phyloP scores from a whole-genome alignment of 768 basidiomycete genomes.

The Tulasnella sp. region DNA sequence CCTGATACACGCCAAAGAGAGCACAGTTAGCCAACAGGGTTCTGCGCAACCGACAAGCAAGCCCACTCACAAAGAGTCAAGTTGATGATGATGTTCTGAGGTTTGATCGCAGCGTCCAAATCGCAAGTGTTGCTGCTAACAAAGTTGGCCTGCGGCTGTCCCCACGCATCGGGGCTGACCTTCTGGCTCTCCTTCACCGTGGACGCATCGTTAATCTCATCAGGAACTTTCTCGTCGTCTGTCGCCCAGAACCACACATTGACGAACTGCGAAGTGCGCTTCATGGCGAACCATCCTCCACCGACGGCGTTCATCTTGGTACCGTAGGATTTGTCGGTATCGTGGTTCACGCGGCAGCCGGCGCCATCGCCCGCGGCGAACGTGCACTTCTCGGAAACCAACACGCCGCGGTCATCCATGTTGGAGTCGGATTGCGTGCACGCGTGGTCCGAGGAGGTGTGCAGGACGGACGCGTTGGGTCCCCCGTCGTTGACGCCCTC shows the following conservation, averaged over 20 bases:
- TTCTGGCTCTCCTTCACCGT: not conserved
- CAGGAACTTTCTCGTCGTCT: slow-evolving; percentile 13
- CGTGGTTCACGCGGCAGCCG: slow-evolving; percentile 17
- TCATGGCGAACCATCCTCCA: slow-evolving; percentile 22
- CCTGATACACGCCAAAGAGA: too few species aligned
- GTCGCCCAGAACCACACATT: slow-evolving; percentile 25
- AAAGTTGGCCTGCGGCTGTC: slow-evolving; percentile 27
- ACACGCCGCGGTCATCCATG: not conserved
- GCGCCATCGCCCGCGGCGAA: not conserved
- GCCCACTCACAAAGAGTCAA: too few species aligned
- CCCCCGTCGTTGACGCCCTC: slow-evolving; percentile 34
- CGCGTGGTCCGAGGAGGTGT: slow-evolving; percentile 43
- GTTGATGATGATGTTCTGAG: too few species aligned
- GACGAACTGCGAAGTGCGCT: not conserved
- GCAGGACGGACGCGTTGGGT: slow-evolving; percentile 16
- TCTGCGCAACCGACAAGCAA: too few species aligned
- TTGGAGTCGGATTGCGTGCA: slow-evolving; percentile 48
- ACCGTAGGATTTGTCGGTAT: slow-evolving; percentile 16
- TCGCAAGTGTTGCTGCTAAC: slow-evolving; percentile 16
- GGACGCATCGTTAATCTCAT: not conserved
- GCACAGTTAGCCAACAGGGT: too few species aligned
- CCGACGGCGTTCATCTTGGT: slow-evolving; percentile 25
- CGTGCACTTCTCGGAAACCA: not conserved
- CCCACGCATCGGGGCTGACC: slow-evolving; percentile 20
- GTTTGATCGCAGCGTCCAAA: too few species aligned